Conservation (phyloP, 2,329 filamentous ascomycete species). For the Rhinocladiella similis region DNA sequence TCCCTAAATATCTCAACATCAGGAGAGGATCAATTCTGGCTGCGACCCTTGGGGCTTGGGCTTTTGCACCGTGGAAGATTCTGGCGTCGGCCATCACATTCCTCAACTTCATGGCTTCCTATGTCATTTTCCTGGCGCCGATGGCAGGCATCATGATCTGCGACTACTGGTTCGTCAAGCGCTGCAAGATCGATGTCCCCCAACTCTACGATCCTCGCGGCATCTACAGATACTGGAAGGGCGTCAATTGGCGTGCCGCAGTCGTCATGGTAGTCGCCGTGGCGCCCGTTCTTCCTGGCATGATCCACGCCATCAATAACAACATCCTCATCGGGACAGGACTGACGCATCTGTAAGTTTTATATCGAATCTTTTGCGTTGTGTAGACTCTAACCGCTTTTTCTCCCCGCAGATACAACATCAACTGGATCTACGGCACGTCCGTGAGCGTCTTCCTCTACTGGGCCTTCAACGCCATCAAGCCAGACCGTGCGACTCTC, state of each 20-base stretch:
- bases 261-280: conserved; percentile 4
- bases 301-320: no score
- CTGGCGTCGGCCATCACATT: conserved; percentile 38
- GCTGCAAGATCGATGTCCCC: conserved; percentile 39
- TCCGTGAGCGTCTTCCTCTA: neutral
- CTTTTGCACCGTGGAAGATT: conserved; percentile 46
- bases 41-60: conserved; percentile 42
- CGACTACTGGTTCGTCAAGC: conserved; percentile 24
- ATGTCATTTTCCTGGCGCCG: conserved; percentile 25
- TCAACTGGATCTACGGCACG: neutral
- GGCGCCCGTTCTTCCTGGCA: conserved; percentile 1
- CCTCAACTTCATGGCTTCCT: conserved; percentile 37
- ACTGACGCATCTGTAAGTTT: no score
- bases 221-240: conserved; percentile 53
- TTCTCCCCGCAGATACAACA: neutral
- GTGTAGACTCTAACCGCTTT: neutral
- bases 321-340: no score
- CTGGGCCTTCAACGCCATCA: neutral
- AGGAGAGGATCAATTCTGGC: conserved; percentile 41
- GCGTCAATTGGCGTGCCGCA: conserved; percentile 52
- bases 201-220: conserved; percentile 52
- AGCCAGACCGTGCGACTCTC: neutral
- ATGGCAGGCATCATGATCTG: conserved; percentile 20
- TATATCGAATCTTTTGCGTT: no score
- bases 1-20: conserved; percentile 55